Evolutionary conservation across 2,329 filamentous ascomycete species (phyloP).

Genomic region (Metarhizium rileyi): DNA sequence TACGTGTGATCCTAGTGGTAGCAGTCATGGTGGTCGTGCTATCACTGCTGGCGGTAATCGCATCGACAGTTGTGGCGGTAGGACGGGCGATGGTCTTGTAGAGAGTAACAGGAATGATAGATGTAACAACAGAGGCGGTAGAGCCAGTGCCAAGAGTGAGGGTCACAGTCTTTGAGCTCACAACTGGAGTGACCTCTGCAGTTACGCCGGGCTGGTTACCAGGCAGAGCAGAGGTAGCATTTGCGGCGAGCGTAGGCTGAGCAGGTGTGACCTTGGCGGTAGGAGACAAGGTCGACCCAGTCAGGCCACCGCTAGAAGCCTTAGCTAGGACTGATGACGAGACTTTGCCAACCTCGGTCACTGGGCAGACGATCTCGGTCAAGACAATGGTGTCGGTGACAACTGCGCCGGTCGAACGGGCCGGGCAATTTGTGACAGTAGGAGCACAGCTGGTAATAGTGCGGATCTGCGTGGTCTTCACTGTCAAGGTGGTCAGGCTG

Average conservation of each 20-base stretch:
- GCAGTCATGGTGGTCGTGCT: constrained; percentile 28
- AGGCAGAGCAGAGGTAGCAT: constrained; percentile 9
- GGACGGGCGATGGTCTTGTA: constrained; percentile 27
- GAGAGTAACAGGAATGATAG: constrained; percentile 33
- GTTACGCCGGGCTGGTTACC: constrained; percentile 10
- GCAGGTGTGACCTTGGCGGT: neutral
- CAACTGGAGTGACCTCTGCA: constrained; percentile 18
- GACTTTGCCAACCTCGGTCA: constrained; percentile 30
- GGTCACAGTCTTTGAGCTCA: constrained; percentile 24
- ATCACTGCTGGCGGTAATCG: constrained; percentile 12
- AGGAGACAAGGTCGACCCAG: constrained; percentile 26
- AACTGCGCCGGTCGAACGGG: constrained; percentile 18
- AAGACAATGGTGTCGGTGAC: constrained; percentile 30
- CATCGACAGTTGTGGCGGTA: constrained; percentile 12
- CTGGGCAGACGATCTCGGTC: constrained; percentile 36
- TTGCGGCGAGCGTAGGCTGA: constrained; percentile 13
- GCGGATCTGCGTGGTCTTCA: constrained; percentile 44
- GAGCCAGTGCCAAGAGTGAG: constrained; percentile 24
- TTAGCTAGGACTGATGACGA: constrained; percentile 28
- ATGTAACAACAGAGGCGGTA: constrained; percentile 26
- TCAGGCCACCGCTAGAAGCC: constrained; percentile 26
- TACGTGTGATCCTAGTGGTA: constrained; percentile 26
- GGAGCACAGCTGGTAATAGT: constrained; percentile 50
- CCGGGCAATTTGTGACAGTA: constrained; percentile 47
- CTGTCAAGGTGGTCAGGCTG: constrained; percentile 31